Base-by-base conservation (phyloP, 768 basidiomycete species). In the Phlegmacium glaucopus region DNA sequence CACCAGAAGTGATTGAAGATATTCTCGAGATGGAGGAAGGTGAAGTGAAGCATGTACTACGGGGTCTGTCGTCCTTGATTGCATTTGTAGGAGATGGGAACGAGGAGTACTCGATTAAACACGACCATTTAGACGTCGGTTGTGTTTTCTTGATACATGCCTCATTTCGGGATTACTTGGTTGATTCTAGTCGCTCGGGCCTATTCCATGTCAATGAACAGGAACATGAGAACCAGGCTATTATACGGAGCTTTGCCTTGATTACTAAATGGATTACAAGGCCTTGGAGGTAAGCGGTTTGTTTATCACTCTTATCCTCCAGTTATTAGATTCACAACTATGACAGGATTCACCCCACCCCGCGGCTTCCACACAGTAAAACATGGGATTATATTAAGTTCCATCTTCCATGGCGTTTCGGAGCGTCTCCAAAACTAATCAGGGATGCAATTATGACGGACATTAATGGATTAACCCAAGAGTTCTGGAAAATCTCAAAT, bases 21-120 rank as follows among this genome's bases (percentile, higher is more conserved):
- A 34, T 34, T 34, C 32, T 34, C n/a, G 32, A 6, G 32, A 34
- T 34, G 32, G 32, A 34, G 10, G 32, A 34, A n/a, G 32, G 32
- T 11, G 32, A 34, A 34, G 32, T n/a, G 32, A 34, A 34, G n/a
- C n/a, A 3, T 2, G 32, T 34, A 4, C 27, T 26, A 22, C 12
- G 5, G 50, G 25, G 29, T 30, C 41, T 56, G 38, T 51, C 50
- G 22, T 56, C 54, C 12, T 11, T 56, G 15, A 28, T 56, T 1
- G 38, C 34, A 22, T 22, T 22, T 22, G 22, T 22, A 5, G 22
- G 22, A 5, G 22, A 22, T 22, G 22, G 5, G 22, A 22, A 22
- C 22, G 22, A 22, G 22, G 22, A 22, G 22, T 22, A 22, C 22
- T 5, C 5, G 3, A 3, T 5, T 22, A 5, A 22, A 22, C 3